Percentiles rank a stretch among this genome's conserved stretches.
These are phyloP conservation scores for Termitomyces sp. DNA, from an alignment of 768 basidiomycete genomes.

Conservation along the genomic window DNA sequence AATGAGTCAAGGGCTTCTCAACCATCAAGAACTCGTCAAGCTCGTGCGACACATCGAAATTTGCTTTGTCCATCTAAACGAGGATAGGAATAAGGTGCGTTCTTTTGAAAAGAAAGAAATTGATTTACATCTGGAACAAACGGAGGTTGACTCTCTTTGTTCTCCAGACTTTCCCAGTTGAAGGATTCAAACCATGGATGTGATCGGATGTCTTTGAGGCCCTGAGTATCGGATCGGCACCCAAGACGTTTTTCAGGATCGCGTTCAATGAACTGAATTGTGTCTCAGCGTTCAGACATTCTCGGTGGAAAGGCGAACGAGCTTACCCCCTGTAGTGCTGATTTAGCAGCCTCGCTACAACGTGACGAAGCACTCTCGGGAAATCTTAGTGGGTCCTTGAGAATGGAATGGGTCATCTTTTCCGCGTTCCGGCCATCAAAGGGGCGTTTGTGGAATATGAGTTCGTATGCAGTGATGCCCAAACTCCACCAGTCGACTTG, in stretches of 20 bases:
- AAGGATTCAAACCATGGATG: constrained; percentile 84
- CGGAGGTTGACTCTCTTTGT: constrained; percentile 67
- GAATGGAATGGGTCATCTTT: constrained; percentile 82
- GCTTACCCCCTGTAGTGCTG: constrained; percentile 64
- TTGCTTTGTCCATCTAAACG: constrained; percentile 85
- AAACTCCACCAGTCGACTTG: constrained; percentile 96
- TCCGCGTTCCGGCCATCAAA: constrained; percentile 90
- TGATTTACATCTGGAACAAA: constrained; percentile 88
- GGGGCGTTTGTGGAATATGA: constrained; percentile 77
- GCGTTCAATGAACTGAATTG: constrained; percentile 73
- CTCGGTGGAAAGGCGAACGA: constrained; percentile 1
- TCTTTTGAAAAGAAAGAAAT: background rate
- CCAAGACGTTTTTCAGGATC: constrained; percentile 76
- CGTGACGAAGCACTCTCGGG: constrained; percentile 60
- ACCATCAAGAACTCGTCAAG: constrained; percentile 96
- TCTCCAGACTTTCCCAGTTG: constrained; percentile 75
- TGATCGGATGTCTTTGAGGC: constrained; percentile 68
- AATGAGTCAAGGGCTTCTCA: constrained; percentile 94
- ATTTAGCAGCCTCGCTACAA: constrained; percentile 61
- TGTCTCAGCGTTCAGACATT: constrained; percentile 10
- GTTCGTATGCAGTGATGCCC: constrained; percentile 85
- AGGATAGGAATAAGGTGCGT: constrained; percentile 3
- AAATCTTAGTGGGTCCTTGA: constrained; percentile 73
- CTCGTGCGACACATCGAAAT: constrained; percentile 97
- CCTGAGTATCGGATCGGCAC: constrained; percentile 63